Percentiles rank a stretch among this genome's conserved stretches.
Evolutionary conservation across 2,329 filamentous ascomycete genomes (phyloP).

Genomic region (Diaporthe citri): DNA sequence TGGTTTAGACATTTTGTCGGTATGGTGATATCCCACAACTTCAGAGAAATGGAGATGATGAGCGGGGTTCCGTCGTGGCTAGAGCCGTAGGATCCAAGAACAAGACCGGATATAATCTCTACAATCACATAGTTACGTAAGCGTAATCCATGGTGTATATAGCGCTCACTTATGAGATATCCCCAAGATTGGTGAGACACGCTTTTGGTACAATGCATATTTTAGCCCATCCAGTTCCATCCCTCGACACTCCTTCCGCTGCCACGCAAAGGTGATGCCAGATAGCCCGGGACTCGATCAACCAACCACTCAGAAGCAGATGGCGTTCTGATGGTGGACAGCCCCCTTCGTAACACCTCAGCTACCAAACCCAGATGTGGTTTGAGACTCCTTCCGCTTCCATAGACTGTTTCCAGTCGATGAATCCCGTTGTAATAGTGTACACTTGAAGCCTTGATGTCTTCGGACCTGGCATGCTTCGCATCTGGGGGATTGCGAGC

Average conservation of each 20-base stretch:
- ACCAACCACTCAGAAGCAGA: not conserved
- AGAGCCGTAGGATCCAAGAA: not conserved
- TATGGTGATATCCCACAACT: not conserved
- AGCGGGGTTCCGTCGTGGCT: not conserved
- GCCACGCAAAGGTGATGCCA: not conserved
- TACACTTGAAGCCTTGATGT: not conserved
- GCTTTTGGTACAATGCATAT: conserved; percentile 13
- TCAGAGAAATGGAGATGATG: not conserved
- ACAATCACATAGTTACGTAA: not conserved
- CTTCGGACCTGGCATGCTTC: not conserved
- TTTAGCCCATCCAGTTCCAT: not conserved
- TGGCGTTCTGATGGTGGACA: not conserved
- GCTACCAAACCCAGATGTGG: not conserved
- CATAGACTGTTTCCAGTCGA: not conserved
- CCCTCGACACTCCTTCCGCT: not conserved
- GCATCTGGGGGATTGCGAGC: not conserved
- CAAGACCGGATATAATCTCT: not conserved
- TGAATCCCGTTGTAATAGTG: not conserved
- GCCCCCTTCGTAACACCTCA: not conserved
- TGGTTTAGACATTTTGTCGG: conserved; percentile 8
- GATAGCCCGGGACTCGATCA: not conserved
- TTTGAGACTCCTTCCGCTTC: not conserved
- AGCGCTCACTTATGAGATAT: not conserved
- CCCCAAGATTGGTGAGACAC: not conserved
- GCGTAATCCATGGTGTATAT: not conserved